Evolutionary conservation across 345 rosid genomes (phyloP).

Genomic region (Boechera divaricarpa): DNA sequence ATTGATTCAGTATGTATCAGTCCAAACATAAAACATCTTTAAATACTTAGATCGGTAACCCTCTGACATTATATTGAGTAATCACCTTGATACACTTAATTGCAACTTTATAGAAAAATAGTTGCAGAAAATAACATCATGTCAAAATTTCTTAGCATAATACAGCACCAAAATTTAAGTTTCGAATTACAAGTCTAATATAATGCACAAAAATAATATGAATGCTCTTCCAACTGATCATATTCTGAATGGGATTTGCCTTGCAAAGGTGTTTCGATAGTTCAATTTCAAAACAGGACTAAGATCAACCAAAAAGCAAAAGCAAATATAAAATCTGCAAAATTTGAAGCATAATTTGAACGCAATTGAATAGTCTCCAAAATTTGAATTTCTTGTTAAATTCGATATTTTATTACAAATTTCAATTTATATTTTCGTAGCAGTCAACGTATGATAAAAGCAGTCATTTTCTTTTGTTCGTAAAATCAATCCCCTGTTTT

Average conservation of each 20-base stretch:
- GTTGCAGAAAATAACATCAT: too few relatives aligned
- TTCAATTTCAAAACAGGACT: neutral
- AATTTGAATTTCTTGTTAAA: neutral
- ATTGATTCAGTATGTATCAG: neutral
- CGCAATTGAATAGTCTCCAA: conserved; percentile 35
- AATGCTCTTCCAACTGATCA: neutral
- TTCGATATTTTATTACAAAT: too few relatives aligned
- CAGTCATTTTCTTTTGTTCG: too few relatives aligned
- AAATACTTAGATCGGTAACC: too few relatives aligned
- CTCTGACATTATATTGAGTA: too few relatives aligned
- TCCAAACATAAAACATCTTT: neutral
- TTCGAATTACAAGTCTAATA: neutral
- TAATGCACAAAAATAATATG: neutral
- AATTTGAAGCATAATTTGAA: neutral
- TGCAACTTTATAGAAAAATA: too few relatives aligned
- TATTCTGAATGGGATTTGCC: neutral
- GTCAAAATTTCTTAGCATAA: too few relatives aligned
- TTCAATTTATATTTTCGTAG: too few relatives aligned
- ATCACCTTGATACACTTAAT: too few relatives aligned
- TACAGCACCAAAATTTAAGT: too few relatives aligned
- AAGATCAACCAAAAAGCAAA: neutral
- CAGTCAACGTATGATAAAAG: too few relatives aligned
- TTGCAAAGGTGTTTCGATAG: neutral
- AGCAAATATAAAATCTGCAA: neutral
- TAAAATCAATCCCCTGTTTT: too few relatives aligned